Percentiles rank a stretch among this genome's conserved stretches.
phyloP scores from a whole-genome alignment of 148 eudicot species.

The Spergularia bocconei region DNA sequence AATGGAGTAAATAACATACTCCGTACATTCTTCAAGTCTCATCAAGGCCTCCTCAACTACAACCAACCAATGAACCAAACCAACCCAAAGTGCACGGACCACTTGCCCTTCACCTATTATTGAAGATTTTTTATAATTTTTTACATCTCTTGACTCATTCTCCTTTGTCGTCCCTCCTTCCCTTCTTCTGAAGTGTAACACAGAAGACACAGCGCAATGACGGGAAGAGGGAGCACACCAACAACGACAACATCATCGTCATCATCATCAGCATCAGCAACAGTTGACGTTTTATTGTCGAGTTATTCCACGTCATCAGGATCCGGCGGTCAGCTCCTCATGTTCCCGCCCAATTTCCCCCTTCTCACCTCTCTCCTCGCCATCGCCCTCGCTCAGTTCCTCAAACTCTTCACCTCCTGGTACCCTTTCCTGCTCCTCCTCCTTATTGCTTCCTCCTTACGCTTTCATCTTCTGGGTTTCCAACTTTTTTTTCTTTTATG shows the following conservation, averaged over 20 bases:
- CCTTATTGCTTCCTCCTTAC: no score
- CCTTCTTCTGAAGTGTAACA: background rate
- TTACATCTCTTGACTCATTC: no score
- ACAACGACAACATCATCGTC: background rate
- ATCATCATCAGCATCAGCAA: background rate
- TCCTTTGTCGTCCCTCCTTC: no score
- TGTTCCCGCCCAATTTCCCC: slow-evolving; percentile 44
- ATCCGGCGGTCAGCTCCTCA: slow-evolving; percentile 27
- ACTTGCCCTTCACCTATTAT: background rate
- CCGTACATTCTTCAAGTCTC: no score
- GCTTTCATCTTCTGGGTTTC: no score
- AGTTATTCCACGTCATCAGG: slow-evolving; percentile 25
- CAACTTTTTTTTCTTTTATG: no score
- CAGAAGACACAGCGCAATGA: slow-evolving; percentile 38
- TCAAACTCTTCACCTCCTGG: slow-evolving; percentile 59
- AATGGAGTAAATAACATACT: no score
- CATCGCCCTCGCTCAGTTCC: slow-evolving; percentile 53
- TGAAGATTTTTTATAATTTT: no score
- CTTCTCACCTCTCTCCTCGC: slow-evolving; percentile 54
- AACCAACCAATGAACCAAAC: background rate
- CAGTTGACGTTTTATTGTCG: slow-evolving; percentile 25
- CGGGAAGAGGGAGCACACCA: slow-evolving; percentile 26
- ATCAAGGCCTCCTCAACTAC: no score
- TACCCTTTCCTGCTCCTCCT: slow-evolving; percentile 18
- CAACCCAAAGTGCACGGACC: background rate